Percentiles rank a stretch among this genome's conserved stretches.
These are phyloP conservation scores for Hygrophorus russula DNA, from an alignment of 768 basidiomycete species.

Conservation along the genomic window DNA sequence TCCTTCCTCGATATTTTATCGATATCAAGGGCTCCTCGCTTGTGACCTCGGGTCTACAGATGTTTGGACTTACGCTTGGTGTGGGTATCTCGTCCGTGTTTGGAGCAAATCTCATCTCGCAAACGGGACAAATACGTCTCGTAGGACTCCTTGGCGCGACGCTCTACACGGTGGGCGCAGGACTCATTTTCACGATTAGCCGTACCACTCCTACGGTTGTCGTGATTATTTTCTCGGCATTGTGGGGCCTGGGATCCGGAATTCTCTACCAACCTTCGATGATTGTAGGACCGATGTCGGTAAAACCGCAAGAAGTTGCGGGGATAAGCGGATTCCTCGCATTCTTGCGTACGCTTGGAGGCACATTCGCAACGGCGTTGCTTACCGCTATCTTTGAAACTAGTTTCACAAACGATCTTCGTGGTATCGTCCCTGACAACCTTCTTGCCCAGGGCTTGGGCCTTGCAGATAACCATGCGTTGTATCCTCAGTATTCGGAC, in stretches of 20 bases:
- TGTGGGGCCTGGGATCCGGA: background rate
- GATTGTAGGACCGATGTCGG: background rate
- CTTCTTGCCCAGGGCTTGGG: background rate
- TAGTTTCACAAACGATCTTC: background rate
- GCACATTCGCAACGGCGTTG: background rate
- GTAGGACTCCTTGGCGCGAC: background rate
- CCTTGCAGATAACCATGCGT: background rate
- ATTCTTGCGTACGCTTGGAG: background rate
- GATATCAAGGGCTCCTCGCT: background rate
- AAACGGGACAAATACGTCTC: background rate
- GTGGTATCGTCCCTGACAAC: background rate
- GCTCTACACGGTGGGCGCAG: background rate
- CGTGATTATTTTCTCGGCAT: background rate
- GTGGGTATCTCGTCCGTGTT: background rate
- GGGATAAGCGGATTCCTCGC: background rate
- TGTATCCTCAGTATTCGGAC: no score
- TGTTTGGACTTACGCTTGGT: background rate
- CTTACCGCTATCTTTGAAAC: background rate
- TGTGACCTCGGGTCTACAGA: background rate
- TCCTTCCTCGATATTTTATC: background rate
- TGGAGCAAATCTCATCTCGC: background rate
- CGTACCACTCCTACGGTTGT: background rate
- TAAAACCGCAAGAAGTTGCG: background rate
- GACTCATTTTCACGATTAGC: background rate
- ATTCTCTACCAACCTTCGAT: background rate